Evolutionary conservation across 1,284 basidiomycete genomes (phyloP).

Genomic region (Malassezia nana): DNA sequence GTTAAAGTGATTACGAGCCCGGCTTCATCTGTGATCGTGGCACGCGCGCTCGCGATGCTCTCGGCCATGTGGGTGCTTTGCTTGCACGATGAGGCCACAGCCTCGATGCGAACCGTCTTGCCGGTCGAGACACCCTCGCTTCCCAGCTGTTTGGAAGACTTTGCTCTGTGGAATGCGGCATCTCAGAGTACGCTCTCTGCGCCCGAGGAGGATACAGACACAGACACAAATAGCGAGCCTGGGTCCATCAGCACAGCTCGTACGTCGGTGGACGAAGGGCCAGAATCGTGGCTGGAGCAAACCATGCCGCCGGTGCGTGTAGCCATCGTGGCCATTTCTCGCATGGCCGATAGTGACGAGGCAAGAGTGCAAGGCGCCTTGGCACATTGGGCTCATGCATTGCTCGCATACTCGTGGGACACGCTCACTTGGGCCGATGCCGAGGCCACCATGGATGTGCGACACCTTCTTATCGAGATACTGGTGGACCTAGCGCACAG

Average conservation of each 20-base stretch:
- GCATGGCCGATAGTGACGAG: background rate
- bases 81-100: slow-evolving; percentile 7
- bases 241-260: background rate
- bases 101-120: background rate
- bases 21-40: background rate
- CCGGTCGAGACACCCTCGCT: background rate
- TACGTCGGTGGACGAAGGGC: background rate
- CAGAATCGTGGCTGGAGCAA: slow-evolving; percentile 7
- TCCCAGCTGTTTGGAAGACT: slow-evolving; percentile 9
- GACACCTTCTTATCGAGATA: background rate
- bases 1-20: background rate
- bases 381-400: background rate
- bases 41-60: slow-evolving; percentile 1
- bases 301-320: slow-evolving; percentile 11
- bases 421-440: slow-evolving; percentile 6
- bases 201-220: background rate
- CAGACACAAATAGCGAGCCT: background rate
- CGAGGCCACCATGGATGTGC: background rate
- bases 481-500: slow-evolving; percentile 1
- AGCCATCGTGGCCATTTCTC: background rate
- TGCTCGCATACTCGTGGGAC: background rate
- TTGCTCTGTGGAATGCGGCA: background rate
- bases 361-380: slow-evolving; percentile 6
- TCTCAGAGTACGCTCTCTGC: background rate
- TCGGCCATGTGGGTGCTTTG: slow-evolving; percentile 7